phyloP scores from a whole-genome alignment of 169 alveolate genomes.

The Plasmodium relictum region DNA sequence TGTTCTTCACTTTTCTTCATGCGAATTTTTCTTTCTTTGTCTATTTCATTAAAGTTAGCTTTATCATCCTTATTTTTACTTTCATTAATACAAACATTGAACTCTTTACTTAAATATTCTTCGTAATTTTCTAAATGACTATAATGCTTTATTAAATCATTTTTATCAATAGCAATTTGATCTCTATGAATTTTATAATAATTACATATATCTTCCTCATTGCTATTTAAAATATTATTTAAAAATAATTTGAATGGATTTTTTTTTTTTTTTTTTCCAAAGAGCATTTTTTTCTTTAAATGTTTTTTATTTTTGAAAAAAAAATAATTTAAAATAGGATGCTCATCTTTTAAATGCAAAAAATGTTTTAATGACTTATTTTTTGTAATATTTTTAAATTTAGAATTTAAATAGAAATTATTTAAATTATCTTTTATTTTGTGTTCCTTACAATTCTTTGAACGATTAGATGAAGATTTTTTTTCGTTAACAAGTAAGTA shows the following conservation, averaged over 20 bases:
- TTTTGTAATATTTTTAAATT: conserved; percentile 1
- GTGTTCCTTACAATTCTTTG: not conserved
- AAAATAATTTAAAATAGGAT: too few relatives aligned
- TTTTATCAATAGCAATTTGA: not conserved
- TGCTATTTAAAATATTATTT: not conserved
- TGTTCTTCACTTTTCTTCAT: not conserved
- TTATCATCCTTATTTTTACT: too few relatives aligned
- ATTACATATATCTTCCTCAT: not conserved
- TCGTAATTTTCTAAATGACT: conserved; percentile 56
- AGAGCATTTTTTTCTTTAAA: not conserved
- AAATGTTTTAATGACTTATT: too few relatives aligned
- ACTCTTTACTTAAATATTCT: conserved; percentile 19
- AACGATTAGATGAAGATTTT: not conserved
- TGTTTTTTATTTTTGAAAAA: too few relatives aligned
- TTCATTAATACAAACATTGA: too few relatives aligned
- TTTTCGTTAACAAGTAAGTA: conserved; percentile 1
- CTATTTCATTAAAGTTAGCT: too few relatives aligned
- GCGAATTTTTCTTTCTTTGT: too few relatives aligned
- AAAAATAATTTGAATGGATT: not conserved
- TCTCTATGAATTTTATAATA: not conserved
- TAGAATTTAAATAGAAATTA: not conserved
- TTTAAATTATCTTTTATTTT: conserved; percentile 4
- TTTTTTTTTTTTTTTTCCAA: conserved; percentile 15
- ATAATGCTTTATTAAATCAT: conserved; percentile 63
- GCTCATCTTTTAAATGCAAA: too few relatives aligned